Conservation (phyloP, 169 alveolate species). For the Babesia microti region DNA sequence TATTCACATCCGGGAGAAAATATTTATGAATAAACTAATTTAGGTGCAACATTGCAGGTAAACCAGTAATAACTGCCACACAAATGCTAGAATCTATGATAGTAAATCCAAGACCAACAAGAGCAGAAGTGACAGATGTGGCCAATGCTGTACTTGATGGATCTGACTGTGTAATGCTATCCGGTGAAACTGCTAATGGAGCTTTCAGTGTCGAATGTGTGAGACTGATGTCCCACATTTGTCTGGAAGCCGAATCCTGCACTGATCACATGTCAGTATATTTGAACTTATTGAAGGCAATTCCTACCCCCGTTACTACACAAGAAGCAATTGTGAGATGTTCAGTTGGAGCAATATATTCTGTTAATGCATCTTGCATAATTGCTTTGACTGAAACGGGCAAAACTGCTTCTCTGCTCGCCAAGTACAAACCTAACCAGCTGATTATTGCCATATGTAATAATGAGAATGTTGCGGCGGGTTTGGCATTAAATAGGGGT, state of each 20-base stretch:
- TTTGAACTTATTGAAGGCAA: constrained; percentile 46
- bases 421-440: constrained; percentile 89
- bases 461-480: constrained; percentile 76
- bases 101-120: constrained; percentile 92
- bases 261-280: constrained; percentile 52
- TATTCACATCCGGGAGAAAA: constrained; percentile 2
- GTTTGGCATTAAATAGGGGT: constrained; percentile 85
- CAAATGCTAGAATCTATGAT: constrained; percentile 97
- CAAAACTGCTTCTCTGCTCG: constrained; percentile 85
- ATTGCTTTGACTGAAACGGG: constrained; percentile 94
- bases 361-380: constrained; percentile 76
- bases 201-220: constrained; percentile 64
- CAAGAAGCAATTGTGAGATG: constrained; percentile 79
- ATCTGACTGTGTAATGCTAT: constrained; percentile 88
- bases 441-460: constrained; percentile 85
- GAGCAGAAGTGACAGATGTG: constrained; percentile 99
- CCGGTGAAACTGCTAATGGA: constrained; percentile 80
- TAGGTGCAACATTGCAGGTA: constrained; percentile 84
- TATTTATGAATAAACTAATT: background rate
- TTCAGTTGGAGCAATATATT: constrained; percentile 78
- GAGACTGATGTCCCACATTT: constrained; percentile 65
- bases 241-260: constrained; percentile 74
- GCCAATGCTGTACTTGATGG: constrained; percentile 98
- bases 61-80: constrained; percentile 96
- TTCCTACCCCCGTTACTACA: constrained; percentile 57